Conservation (phyloP, 805 yeast species). For the Ascoidea tarda region DNA sequence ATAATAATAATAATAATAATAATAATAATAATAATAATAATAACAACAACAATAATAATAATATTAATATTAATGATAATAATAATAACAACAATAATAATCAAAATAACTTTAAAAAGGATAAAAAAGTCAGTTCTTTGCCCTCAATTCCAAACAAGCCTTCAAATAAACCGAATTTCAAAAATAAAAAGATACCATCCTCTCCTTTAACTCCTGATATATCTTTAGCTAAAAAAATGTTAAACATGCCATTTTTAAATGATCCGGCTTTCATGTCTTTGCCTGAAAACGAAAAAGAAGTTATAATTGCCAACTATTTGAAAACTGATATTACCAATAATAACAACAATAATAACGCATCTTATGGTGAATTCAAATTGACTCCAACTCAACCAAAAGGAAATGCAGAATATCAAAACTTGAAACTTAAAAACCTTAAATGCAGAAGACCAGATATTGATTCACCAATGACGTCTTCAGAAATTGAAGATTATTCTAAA, state of each 20-base stretch:
- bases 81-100: too few species aligned
- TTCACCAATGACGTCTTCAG: constrained; percentile 39
- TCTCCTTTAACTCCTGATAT: constrained; percentile 13
- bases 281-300: constrained; percentile 22
- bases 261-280: constrained; percentile 22
- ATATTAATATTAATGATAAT: too few species aligned
- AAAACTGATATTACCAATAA: constrained; percentile 13
- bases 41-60: too few species aligned
- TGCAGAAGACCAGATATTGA: constrained; percentile 47
- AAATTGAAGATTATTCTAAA: constrained; percentile 32
- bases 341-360: constrained; percentile 13
- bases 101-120: too few species aligned
- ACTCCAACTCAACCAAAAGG: constrained; percentile 14
- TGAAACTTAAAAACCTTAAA: constrained; percentile 21
- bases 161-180: constrained; percentile 10
- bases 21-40: too few species aligned
- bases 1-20: too few species aligned
- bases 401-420: background rate
- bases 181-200: constrained; percentile 5
- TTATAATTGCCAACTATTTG: constrained; percentile 19
- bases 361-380: constrained; percentile 2
- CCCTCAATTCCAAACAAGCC: constrained; percentile 2
- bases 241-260: constrained; percentile 17
- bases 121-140: background rate
- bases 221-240: constrained; percentile 16